A percentile compares a stretch with the other conserved stretches of the same genome.
phyloP scores from a whole-genome alignment of 805 yeast species.

The Komagataella ulmi region DNA sequence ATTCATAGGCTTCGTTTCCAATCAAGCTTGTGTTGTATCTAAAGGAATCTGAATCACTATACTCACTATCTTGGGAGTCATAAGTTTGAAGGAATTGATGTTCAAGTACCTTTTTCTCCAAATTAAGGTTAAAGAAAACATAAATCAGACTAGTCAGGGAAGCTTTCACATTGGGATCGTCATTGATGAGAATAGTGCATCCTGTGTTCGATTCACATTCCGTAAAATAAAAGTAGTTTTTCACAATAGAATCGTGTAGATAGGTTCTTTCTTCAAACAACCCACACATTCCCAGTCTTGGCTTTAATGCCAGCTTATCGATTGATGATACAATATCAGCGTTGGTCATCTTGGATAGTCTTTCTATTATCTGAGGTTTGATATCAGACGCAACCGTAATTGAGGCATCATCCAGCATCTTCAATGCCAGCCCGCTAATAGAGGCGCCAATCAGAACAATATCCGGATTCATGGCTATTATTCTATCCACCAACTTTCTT shows the following conservation, averaged over 20 bases:
- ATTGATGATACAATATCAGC: conserved; percentile 81
- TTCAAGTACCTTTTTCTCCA: conserved; percentile 64
- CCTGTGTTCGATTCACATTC: conserved; percentile 71
- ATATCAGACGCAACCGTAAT: conserved; percentile 73
- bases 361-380: conserved; percentile 69
- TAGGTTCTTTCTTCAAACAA: conserved; percentile 60
- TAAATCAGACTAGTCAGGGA: conserved; percentile 72
- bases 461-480: conserved; percentile 65
- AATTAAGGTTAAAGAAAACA: conserved; percentile 61
- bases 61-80: conserved; percentile 11
- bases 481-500: conserved; percentile 66
- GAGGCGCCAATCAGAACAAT: conserved; percentile 67
- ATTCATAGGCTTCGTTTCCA: conserved; percentile 8
- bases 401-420: conserved; percentile 56
- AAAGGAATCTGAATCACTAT: neutral
- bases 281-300: conserved; percentile 66
- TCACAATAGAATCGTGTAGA: conserved; percentile 37
- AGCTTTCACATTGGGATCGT: conserved; percentile 51
- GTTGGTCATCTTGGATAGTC: conserved; percentile 65
- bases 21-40: conserved; percentile 3
- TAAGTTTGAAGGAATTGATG: conserved; percentile 51
- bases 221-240: conserved; percentile 65
- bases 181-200: conserved; percentile 67
- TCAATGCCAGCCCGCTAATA: conserved; percentile 72
- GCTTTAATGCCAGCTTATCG: conserved; percentile 64